Evolutionary conservation across 2,329 filamentous ascomycete species (phyloP), one percentile per base, ranked within the genome.

Genomic region (Paracoccidioides brasiliensis): DNA sequence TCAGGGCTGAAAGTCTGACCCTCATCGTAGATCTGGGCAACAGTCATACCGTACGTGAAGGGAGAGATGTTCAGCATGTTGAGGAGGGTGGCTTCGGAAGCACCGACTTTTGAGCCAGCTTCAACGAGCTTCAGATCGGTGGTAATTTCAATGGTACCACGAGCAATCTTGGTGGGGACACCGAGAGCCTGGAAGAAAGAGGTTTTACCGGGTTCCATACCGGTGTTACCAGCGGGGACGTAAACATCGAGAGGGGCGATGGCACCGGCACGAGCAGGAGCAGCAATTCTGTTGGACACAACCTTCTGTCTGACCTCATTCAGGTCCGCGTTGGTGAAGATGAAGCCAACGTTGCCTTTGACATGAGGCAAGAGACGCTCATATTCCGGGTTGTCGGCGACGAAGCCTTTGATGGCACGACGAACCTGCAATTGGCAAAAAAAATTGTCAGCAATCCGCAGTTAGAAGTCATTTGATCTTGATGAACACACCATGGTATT

Each of bases 121-220:
- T 95, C 90, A 71, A 97, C 86, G 76, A 98, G 88, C 88, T 96
- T 97, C 69, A 98, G 82, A 74, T 98, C 93, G 69, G 85, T 81
- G 63, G 90, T 96, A 74, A 98, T 98, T 88, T 98, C 93, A 79
- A 98, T 98, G 79, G 93, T 98, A 94, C 93, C 94, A 95, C 93
- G 93, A 74, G 93, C 93, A 80, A 98, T 98, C 90, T 98, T 98
- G 84, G 93, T 98, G 74, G 93, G 93, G 74, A 98, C 90, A 89
- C 91, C 91, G 78, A 98, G 93, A 71, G 93, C 93, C 86, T 98
- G 93, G 90, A 98, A 98, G 90, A 98, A 98, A 74, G 93, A 97
- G 72, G 93, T 98, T 88, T 98, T 98, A 78, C 94, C 94, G 74
- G 93, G 94, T 78, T 98, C 93, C 93, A 98, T 98, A 80, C 93